These are phyloP conservation scores for Colletotrichum cordylinicola DNA, from an alignment of 2,329 filamentous ascomycete species.

Conservation along the genomic window DNA sequence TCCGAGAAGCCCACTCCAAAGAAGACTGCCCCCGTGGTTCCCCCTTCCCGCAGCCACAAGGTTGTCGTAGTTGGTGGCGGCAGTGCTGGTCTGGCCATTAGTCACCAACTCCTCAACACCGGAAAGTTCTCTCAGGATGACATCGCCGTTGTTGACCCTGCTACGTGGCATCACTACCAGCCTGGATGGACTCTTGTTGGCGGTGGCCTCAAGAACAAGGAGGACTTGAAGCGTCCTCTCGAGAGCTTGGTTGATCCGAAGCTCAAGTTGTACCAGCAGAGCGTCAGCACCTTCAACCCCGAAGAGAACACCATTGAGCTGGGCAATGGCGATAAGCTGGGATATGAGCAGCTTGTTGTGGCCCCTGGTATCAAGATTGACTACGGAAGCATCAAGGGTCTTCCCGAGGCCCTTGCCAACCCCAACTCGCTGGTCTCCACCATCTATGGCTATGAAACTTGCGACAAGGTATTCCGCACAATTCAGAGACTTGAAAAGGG, in stretches of 20 bases:
- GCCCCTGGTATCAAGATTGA: constrained; percentile 62
- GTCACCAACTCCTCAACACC: constrained; percentile 69
- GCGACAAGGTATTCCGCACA: constrained; percentile 56
- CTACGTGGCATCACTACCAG: constrained; percentile 70
- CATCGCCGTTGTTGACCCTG: constrained; percentile 69
- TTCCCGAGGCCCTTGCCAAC: constrained; percentile 61
- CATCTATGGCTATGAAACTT: constrained; percentile 62
- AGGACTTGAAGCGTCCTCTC: constrained; percentile 60
- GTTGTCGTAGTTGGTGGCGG: constrained; percentile 73
- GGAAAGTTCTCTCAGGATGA: constrained; percentile 63
- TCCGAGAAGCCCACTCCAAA: not conserved
- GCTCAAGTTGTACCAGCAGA: constrained; percentile 63
- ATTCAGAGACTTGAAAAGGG: constrained; percentile 55
- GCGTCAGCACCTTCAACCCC: constrained; percentile 56
- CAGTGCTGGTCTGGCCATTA: constrained; percentile 67
- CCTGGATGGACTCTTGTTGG: constrained; percentile 75
- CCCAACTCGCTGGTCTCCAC: constrained; percentile 55
- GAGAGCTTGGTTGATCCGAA: constrained; percentile 61
- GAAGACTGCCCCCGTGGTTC: not conserved
- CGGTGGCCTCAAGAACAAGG: constrained; percentile 67
- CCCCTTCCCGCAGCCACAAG: constrained; percentile 50
- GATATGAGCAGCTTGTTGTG: constrained; percentile 70
- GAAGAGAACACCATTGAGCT: constrained; percentile 63
- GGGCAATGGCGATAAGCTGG: constrained; percentile 58
- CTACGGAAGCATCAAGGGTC: constrained; percentile 56